phyloP scores from a whole-genome alignment of 2,329 filamentous ascomycete genomes.

The Penicillium aurantiogriseum region DNA sequence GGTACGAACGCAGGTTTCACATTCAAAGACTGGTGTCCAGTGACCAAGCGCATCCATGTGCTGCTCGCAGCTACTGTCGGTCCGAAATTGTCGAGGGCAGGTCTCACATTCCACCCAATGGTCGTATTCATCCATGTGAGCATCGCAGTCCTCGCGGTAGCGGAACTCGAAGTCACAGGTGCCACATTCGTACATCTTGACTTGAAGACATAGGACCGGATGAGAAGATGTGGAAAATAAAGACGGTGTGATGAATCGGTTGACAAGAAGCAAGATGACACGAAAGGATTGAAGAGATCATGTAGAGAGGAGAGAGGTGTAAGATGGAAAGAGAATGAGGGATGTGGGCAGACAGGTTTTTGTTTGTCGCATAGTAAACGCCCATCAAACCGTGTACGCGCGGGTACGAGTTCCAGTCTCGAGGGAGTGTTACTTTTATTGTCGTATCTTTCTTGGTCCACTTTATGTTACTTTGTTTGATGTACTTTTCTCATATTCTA shows the following conservation, averaged over 20 bases:
- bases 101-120: not conserved
- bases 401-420: not conserved
- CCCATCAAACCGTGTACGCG: not conserved
- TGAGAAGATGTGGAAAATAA: not conserved
- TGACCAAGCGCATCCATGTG: not conserved
- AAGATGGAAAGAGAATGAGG: not conserved
- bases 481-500: not conserved
- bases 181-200: not conserved
- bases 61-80: not conserved
- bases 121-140: not conserved
- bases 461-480: not conserved
- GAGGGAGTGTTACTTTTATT: no score
- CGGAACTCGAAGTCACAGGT: not conserved
- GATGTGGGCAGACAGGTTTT: not conserved
- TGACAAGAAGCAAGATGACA: not conserved
- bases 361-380: not conserved
- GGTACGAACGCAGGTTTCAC: conserved; percentile 21
- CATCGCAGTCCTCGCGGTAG: not conserved
- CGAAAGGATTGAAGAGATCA: not conserved
- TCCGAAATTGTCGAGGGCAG: not conserved
- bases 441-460: not conserved
- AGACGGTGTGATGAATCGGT: not conserved
- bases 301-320: not conserved
- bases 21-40: conserved; percentile 8
- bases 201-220: not conserved